Conservation (phyloP, 208 protist genomes). For the Leptomonas seymouri region DNA sequence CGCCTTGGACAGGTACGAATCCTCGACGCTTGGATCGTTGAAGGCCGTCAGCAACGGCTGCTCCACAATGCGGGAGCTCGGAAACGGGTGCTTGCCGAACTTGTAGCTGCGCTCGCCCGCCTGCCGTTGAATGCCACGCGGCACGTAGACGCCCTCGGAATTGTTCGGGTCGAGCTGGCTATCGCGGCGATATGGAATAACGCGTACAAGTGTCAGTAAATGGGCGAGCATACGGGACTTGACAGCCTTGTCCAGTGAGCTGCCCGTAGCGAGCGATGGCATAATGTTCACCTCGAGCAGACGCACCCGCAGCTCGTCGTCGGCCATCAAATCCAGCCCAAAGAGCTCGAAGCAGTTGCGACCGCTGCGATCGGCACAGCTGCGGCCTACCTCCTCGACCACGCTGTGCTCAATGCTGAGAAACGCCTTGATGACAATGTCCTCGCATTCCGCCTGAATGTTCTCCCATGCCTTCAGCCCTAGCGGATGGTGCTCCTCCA, state of each 20-base stretch:
- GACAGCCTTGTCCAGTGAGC: conserved; percentile 85
- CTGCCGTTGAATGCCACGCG: conserved; percentile 33
- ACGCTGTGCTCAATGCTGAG: conserved; percentile 90
- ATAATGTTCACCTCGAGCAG: conserved; percentile 95
- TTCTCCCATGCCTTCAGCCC: conserved; percentile 59
- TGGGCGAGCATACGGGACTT: conserved; percentile 89
- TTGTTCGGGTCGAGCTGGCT: conserved; percentile 28
- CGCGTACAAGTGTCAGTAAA: conserved; percentile 82
- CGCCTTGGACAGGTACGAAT: conserved; percentile 64
- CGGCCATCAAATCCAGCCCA: conserved; percentile 88
- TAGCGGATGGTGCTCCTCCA: conserved; percentile 53
- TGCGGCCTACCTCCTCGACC: conserved; percentile 58
- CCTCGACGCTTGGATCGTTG: conserved; percentile 58
- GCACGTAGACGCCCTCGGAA: conserved; percentile 22
- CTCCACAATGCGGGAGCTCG: conserved; percentile 41
- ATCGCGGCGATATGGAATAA: conserved; percentile 75
- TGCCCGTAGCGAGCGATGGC: conserved; percentile 87
- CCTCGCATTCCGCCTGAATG: conserved; percentile 72
- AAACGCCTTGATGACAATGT: conserved; percentile 92
- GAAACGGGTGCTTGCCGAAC: conserved; percentile 71
- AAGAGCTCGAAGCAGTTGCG: conserved; percentile 93
- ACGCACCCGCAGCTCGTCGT: conserved; percentile 71
- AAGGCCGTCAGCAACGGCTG: conserved; percentile 56
- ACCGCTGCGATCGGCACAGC: conserved; percentile 69
- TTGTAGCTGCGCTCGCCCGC: conserved; percentile 57